Percentiles rank a stretch among this genome's conserved stretches.
These are phyloP conservation scores for Leptographium procerum DNA, from an alignment of 2,329 filamentous ascomycete species.

Conservation along the genomic window DNA sequence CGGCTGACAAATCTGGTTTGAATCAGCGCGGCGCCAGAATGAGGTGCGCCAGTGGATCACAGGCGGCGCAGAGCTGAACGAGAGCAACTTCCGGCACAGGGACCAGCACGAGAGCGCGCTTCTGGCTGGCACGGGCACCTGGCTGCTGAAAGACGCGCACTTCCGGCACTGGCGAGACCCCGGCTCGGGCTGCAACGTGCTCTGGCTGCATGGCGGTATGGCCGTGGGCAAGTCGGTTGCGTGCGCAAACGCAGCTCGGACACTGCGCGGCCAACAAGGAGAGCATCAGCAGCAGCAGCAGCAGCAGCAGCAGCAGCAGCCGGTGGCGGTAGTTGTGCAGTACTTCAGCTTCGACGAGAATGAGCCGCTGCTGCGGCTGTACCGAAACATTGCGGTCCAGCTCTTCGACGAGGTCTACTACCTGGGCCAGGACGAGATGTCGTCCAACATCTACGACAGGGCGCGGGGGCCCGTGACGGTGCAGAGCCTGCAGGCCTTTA, in stretches of 20 bases:
- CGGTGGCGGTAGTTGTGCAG: neutral
- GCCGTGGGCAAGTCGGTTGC: conserved; percentile 1
- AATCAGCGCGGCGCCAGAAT: neutral
- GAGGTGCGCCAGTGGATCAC: conserved; percentile 1
- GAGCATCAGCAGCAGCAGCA: neutral
- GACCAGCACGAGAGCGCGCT: neutral
- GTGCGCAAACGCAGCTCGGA: neutral
- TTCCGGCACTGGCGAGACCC: neutral
- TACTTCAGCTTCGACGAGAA: conserved; percentile 3
- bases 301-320: neutral
- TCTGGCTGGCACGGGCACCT: neutral
- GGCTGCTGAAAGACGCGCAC: neutral
- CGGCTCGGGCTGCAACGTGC: neutral
- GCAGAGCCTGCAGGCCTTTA: neutral
- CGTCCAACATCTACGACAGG: neutral
- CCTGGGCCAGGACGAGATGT: neutral
- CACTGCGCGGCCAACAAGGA: neutral
- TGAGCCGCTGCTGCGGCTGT: neutral
- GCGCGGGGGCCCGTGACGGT: neutral
- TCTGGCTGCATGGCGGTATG: conserved; percentile 1
- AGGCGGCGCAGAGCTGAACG: neutral
- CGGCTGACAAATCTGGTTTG: neutral
- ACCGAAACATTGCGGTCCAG: neutral
- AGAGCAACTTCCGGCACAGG: neutral
- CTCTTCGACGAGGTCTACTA: neutral